Evolutionary conservation across 2,329 filamentous ascomycete genomes (phyloP), one percentile per base, ranked within the genome.

Genomic region (Zymoseptoria tritici): DNA sequence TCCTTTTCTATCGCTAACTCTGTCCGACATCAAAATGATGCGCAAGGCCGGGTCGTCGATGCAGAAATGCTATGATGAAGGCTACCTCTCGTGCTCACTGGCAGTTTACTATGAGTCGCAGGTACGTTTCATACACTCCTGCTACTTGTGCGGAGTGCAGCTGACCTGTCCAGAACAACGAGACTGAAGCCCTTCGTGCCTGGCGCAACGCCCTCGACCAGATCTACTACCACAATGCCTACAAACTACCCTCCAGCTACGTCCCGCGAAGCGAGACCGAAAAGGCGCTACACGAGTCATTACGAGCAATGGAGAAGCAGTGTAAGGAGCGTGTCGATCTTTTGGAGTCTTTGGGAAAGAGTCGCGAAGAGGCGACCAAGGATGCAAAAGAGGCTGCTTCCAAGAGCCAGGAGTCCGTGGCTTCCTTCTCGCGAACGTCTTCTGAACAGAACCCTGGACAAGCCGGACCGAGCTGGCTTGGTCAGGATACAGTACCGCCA

Each of bases 41-140:
- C 63, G 69, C 62, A 78, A 79, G 74, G 85, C 85, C 72, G 81
- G 86, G 72, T 85, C 88, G 75, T 85, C 86, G 63, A 85, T 97
- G 75, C 93, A 97, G 78, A 97, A 96, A 83, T 96, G 91, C 58
- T 97, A 97, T 78, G 93, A 97, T 78, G 91, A 97, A 75, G 92
- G 89, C 75, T 97, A 96, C 77, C 78, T 97, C 68, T 91, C 88
- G 72, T 97, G 92, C 77, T 97, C 92, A 13, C 97, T 92, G 1
- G 93, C 93, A 49, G 90, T 96, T 57, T 97, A 96, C 77, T 97
- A 96, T 75, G 94, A 99, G 78, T 85, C 88, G 73, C 88, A 95
- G 84, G 91, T 95, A 77, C 65, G 75, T 69, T 42, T 7, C 29
- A 49, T n/a, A 16, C 36, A 46, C 36, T 46, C 13, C 5, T 46